These are phyloP conservation scores for Ophiostoma fasciatum DNA, from an alignment of 2,329 filamentous ascomycete genomes.

Conservation along the genomic window DNA sequence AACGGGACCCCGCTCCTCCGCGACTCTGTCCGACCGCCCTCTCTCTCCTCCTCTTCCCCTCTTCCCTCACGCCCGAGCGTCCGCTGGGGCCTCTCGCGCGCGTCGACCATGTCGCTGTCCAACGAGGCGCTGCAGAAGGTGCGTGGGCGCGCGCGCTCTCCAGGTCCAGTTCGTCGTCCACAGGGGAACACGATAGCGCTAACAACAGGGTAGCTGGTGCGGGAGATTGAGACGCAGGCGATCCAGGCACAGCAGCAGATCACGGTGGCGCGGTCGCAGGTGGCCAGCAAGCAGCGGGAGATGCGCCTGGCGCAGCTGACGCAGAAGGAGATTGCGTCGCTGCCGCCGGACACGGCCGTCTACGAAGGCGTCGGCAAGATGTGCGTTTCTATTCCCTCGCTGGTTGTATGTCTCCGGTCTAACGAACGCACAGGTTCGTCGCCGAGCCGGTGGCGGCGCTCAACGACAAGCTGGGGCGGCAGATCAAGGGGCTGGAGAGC, in stretches of 20 bases:
- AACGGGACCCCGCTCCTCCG: too few species aligned
- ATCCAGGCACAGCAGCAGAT: slow-evolving; percentile 86
- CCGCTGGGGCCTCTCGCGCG: too few species aligned
- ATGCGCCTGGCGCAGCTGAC: slow-evolving; percentile 81
- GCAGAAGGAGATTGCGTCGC: slow-evolving; percentile 60
- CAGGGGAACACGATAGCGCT: background rate
- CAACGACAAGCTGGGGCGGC: slow-evolving; percentile 58
- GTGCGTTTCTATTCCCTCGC: too few species aligned
- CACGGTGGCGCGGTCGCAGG: slow-evolving; percentile 68
- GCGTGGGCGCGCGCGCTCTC: too few species aligned
- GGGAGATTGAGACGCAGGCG: slow-evolving; percentile 88
- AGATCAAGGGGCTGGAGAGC: slow-evolving; percentile 58
- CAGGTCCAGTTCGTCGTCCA: too few species aligned
- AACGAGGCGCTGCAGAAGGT: slow-evolving; percentile 94
- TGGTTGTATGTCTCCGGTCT: too few species aligned
- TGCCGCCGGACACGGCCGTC: slow-evolving; percentile 62
- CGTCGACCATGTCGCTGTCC: slow-evolving; percentile 65
- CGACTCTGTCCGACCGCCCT: too few species aligned
- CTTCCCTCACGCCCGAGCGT: too few species aligned
- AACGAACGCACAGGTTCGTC: slow-evolving; percentile 55
- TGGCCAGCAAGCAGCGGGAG: slow-evolving; percentile 74
- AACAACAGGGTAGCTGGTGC: slow-evolving; percentile 49
- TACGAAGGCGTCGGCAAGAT: slow-evolving; percentile 98
- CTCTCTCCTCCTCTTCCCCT: too few species aligned
- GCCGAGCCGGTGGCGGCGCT: slow-evolving; percentile 58